A percentile compares a stretch with the other conserved stretches of the same genome.
Conservation (phyloP, 306 rosid genomes). For the Pueraria montana region DNA sequence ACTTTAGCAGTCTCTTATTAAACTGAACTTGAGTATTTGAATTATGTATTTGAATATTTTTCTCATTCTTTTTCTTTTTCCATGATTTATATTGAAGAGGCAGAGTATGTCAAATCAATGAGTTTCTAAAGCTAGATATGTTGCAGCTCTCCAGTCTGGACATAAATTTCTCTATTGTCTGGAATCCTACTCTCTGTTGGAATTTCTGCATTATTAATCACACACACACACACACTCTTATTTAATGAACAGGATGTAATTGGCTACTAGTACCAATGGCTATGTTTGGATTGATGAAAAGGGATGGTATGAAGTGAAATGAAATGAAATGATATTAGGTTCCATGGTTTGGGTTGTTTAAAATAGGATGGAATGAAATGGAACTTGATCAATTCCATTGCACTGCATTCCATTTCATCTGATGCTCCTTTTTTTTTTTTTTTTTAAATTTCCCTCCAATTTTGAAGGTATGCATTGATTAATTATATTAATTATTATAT, state of each 20-base stretch:
- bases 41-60: slow-evolving; percentile 2
- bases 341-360: not conserved
- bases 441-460: not conserved
- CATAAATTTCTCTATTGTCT: too few relatives aligned
- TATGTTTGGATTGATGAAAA: not conserved
- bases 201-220: slow-evolving; percentile 8
- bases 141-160: too few relatives aligned
- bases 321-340: not conserved
- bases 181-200: not conserved
- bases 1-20: not conserved
- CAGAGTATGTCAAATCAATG: slow-evolving; percentile 11
- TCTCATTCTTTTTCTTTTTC: slow-evolving; percentile 29
- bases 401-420: not conserved
- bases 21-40: slow-evolving; percentile 29
- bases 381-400: not conserved
- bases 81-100: not conserved
- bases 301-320: not conserved
- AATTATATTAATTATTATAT: not conserved
- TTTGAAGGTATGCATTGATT: not conserved
- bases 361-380: slow-evolving; percentile 15
- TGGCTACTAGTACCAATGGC: not conserved
- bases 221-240: not conserved
- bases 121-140: not conserved
- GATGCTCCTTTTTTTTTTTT: not conserved
- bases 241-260: not conserved